phyloP scores from a whole-genome alignment of 495 filamentous ascomycete genomes.

The Tuber calosporum region DNA sequence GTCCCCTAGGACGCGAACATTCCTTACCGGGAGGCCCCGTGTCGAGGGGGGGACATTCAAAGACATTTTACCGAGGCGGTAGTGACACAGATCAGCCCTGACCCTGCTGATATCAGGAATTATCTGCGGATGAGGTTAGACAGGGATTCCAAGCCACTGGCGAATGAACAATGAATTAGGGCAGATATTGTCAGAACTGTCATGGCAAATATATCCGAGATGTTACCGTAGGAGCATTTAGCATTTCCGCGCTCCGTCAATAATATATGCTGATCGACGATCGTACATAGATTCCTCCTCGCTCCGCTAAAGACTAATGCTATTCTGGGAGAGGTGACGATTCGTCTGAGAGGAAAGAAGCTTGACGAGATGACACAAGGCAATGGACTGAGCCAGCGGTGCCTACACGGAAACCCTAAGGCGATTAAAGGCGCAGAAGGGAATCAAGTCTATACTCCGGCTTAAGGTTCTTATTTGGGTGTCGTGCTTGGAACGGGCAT shows the following conservation, averaged over 20 bases:
- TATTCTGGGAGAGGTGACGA: background rate
- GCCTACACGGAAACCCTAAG: background rate
- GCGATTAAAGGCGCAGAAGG: background rate
- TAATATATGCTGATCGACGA: no score
- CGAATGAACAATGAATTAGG: no score
- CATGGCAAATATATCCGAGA: no score
- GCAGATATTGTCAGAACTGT: no score
- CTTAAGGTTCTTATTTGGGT: background rate
- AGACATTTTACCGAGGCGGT: no score
- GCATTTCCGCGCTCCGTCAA: no score
- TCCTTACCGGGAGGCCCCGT: background rate
- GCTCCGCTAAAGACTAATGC: background rate
- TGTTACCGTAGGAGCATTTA: no score
- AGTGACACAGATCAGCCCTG: no score
- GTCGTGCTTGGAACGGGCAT: background rate
- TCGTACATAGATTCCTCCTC: background rate
- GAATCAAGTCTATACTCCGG: background rate
- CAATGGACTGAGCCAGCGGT: background rate
- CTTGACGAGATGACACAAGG: background rate
- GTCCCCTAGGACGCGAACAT: background rate
- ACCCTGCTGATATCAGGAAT: no score
- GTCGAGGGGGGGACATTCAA: background rate
- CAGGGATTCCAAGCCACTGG: no score
- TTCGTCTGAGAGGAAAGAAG: background rate
- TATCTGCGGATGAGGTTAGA: no score